Conservation (phyloP, 139 green algal genomes). For the Volvox africanus region DNA sequence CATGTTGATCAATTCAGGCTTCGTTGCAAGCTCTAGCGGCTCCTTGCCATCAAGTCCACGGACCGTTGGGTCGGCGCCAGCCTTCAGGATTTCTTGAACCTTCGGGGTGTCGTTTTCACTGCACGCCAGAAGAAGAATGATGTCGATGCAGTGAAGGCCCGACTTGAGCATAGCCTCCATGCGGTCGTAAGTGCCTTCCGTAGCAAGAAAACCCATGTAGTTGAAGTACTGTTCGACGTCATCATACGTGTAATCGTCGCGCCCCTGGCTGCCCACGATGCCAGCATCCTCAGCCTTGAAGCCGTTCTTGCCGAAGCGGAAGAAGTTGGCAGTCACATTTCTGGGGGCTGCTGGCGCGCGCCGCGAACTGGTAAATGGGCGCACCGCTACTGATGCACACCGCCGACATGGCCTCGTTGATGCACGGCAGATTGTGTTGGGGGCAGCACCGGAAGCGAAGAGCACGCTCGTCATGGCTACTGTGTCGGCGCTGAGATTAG, state of each 20-base stretch:
- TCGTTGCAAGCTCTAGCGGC: conserved; percentile 78
- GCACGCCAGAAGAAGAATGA: conserved; percentile 92
- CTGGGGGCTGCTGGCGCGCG: neutral
- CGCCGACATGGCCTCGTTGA: neutral
- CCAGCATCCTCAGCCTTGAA: conserved; percentile 58
- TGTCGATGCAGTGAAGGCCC: conserved; percentile 83
- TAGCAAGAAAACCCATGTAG: conserved; percentile 96
- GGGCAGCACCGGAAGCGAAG: conserved; percentile 11
- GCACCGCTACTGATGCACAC: neutral
- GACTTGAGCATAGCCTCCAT: conserved; percentile 81
- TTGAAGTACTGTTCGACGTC: conserved; percentile 98
- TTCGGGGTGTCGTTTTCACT: conserved; percentile 93
- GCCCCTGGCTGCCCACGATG: conserved; percentile 69
- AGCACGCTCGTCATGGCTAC: conserved; percentile 14
- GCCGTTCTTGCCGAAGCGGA: conserved; percentile 81
- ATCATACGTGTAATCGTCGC: conserved; percentile 49
- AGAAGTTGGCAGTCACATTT: conserved; percentile 65
- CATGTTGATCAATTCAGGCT: conserved; percentile 72
- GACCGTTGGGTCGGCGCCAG: conserved; percentile 73
- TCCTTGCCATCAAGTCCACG: conserved; percentile 82
- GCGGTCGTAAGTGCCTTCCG: conserved; percentile 91
- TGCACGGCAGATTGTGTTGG: neutral
- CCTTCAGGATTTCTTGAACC: conserved; percentile 90
- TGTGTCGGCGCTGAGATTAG: neutral
- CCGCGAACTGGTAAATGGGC: conserved; percentile 2